phyloP scores from a whole-genome alignment of 768 basidiomycete species.

The Auriculariales sp. region DNA sequence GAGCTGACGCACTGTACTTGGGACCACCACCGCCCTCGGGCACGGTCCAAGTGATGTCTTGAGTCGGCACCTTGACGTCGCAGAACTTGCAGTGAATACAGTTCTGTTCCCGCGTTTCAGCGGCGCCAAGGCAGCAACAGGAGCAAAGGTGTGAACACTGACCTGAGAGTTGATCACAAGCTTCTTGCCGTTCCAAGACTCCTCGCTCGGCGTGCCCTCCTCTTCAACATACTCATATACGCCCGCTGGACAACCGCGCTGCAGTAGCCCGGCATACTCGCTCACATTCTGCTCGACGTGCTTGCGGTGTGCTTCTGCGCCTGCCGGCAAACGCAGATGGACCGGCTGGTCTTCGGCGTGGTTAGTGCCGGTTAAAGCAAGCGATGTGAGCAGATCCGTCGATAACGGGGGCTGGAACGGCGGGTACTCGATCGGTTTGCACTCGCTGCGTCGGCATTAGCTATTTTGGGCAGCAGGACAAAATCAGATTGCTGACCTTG shows the following conservation, averaged over 20 bases:
- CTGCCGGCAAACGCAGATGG: slow-evolving; percentile 64
- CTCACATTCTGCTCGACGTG: slow-evolving; percentile 67
- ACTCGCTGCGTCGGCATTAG: slow-evolving; percentile 21
- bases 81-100: slow-evolving; percentile 93
- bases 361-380: slow-evolving; percentile 85
- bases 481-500: slow-evolving; percentile 30
- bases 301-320: slow-evolving; percentile 28
- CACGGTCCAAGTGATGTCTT: slow-evolving; percentile 94
- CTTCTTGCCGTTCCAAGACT: slow-evolving; percentile 59
- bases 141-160: slow-evolving; percentile 9
- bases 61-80: slow-evolving; percentile 90
- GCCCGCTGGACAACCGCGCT: slow-evolving; percentile 81
- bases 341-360: slow-evolving; percentile 94
- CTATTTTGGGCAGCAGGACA: no score
- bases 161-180: slow-evolving; percentile 95
- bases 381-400: slow-evolving; percentile 83
- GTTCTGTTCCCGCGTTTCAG: slow-evolving; percentile 43
- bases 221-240: slow-evolving; percentile 93
- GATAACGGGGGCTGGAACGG: slow-evolving; percentile 77
- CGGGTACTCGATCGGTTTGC: slow-evolving; percentile 74
- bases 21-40: slow-evolving; percentile 96
- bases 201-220: slow-evolving; percentile 21
- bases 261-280: slow-evolving; percentile 80
- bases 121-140: not conserved
- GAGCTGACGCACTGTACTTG: slow-evolving; percentile 62